Evolutionary conservation across 2,329 filamentous ascomycete species (phyloP).

Genomic region (Hymenotorrendiella dingleyae): DNA sequence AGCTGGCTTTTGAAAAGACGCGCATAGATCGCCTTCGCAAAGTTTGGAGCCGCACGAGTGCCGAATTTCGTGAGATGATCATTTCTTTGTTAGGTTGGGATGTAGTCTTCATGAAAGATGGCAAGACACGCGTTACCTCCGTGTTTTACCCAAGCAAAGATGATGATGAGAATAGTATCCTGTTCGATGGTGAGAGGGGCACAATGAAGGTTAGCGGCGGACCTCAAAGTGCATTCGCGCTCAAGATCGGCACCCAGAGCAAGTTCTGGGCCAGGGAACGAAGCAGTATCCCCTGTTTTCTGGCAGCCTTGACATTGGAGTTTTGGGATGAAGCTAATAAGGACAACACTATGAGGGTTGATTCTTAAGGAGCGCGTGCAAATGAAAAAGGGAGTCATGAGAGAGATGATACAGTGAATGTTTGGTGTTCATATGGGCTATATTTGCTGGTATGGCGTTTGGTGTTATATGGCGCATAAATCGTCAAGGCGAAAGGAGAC

Average conservation of each 20-base stretch:
- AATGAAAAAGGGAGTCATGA: too few relatives aligned
- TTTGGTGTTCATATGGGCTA: too few relatives aligned
- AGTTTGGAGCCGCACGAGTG: conserved; percentile 84
- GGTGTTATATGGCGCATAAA: too few relatives aligned
- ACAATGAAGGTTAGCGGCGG: conserved; percentile 98
- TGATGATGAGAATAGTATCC: conserved; percentile 62
- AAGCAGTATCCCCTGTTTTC: conserved; percentile 87
- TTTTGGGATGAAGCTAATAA: conserved; percentile 67
- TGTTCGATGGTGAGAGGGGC: conserved; percentile 89
- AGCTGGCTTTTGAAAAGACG: conserved; percentile 72
- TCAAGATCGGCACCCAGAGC: conserved; percentile 78
- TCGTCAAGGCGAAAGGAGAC: too few relatives aligned
- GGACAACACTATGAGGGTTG: conserved; percentile 25
- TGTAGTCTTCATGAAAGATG: conserved; percentile 93
- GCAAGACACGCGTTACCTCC: conserved; percentile 84
- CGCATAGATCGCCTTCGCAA: conserved; percentile 80
- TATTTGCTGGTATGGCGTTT: too few relatives aligned
- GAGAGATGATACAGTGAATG: too few relatives aligned
- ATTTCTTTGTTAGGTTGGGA: conserved; percentile 91
- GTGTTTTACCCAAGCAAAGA: conserved; percentile 69
- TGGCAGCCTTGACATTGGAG: conserved; percentile 85
- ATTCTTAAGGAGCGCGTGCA: conserved; percentile 10
- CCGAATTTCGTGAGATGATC: conserved; percentile 93
- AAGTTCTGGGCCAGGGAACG: conserved; percentile 94
- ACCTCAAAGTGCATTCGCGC: conserved; percentile 77